Evolutionary conservation across 805 yeast species (phyloP).

Genomic region (Zygosaccharomyces siamensis): DNA sequence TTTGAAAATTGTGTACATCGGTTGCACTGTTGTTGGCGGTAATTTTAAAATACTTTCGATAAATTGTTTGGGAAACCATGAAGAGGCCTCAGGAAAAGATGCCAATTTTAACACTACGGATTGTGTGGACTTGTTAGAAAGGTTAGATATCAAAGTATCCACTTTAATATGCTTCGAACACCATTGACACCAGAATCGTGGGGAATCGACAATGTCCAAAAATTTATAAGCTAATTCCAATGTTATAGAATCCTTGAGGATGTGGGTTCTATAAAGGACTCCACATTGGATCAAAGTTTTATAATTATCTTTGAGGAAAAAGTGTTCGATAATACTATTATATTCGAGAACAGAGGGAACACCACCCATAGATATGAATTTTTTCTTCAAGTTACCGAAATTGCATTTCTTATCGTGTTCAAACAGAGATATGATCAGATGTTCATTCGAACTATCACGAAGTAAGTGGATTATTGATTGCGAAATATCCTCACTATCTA

Average conservation of each 20-base stretch:
- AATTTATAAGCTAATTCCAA: constrained; percentile 23
- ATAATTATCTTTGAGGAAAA: constrained; percentile 15
- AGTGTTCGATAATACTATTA: constrained; percentile 11
- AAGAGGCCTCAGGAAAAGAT: constrained; percentile 9
- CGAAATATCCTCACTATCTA: constrained; percentile 14
- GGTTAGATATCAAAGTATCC: constrained; percentile 8
- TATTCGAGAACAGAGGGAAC: constrained; percentile 16
- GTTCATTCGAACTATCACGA: constrained; percentile 7
- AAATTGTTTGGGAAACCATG: constrained; percentile 21
- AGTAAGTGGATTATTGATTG: constrained; percentile 8
- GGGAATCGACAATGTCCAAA: constrained; percentile 19
- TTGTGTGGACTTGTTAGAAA: constrained; percentile 22
- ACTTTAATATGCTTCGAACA: constrained; percentile 20
- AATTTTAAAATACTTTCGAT: constrained; percentile 4
- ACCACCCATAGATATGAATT: constrained; percentile 28
- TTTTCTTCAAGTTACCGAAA: constrained; percentile 18
- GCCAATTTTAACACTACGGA: constrained; percentile 26
- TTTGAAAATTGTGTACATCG: constrained; percentile 25
- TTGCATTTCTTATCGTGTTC: constrained; percentile 22
- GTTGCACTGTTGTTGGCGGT: constrained; percentile 9
- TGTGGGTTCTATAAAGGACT: constrained; percentile 18
- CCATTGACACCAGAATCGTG: constrained; percentile 29
- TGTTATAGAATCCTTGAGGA: constrained; percentile 16
- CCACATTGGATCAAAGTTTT: constrained; percentile 26
- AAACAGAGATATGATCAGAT: constrained; percentile 13